Evolutionary conservation across 1,284 basidiomycete genomes (phyloP), one percentile per base, ranked within the genome.

Genomic region (Pholiota adiposa): DNA sequence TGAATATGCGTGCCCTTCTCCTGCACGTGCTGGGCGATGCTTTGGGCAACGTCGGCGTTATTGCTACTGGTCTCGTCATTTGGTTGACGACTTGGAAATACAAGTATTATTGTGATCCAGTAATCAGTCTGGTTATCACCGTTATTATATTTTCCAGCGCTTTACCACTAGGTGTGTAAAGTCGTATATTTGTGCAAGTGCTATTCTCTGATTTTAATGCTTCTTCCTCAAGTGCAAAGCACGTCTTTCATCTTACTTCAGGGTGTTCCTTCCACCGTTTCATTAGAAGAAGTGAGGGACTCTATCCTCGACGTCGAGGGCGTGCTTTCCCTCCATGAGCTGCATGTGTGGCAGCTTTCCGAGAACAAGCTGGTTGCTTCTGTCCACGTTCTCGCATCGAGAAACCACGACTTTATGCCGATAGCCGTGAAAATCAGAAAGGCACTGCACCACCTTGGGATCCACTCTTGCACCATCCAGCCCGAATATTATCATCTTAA

Each of bases 1-100:
- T 99, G 97, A 99, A 98, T 77, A 98, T 99, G 96, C 92, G 82
- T 33, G 97, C 96, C 29, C 84, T 99, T 3, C 83, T 99, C 58
- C 77, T 99, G 23, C 97, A 99, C 75, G 97, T 99, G 25, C 75
- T 99, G 41, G 97, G 97, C 34, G 97, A 99, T 77, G 97, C 97
- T 23, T 83, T 98, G 41, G 97, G 97, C 59, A 99, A 99, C 74
- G 92, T 98, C 63, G 97, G 97, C 62, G 97, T 99, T 64, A 98
- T 99, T 63, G 87, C 90, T 27, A 93, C 96, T 4, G 97, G 97
- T 64, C 83, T 98, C 9, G 80, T 97, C 70, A 97, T 98, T 70
- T 96, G 94, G 94, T 83, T 92, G 52, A 86, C 89, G 1, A 75
- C 81, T 21, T 93, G 89, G 88, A 76, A 77, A 62, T 92, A 84